phyloP scores from a whole-genome alignment of 495 filamentous ascomycete genomes.

The Trypethelium eluteriae region DNA sequence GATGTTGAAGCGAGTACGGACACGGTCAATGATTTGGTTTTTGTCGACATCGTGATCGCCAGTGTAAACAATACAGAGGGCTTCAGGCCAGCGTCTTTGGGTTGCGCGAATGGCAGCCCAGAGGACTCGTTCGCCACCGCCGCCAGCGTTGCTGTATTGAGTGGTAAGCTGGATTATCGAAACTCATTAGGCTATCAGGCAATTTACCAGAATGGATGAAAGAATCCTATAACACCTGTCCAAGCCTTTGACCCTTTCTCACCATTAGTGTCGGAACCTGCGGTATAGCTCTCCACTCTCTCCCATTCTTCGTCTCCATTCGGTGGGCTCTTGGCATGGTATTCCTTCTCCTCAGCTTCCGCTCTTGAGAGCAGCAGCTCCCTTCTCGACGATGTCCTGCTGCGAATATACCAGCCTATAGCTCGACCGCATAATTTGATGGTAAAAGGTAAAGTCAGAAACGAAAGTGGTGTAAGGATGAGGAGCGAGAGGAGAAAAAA shows the following conservation, averaged over 20 bases:
- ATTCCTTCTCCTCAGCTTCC: constrained; percentile 52
- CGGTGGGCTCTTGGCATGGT: constrained; percentile 33
- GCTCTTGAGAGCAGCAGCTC: constrained; percentile 54
- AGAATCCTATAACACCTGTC: constrained; percentile 85
- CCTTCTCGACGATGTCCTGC: constrained; percentile 56
- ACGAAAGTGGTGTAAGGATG: background rate
- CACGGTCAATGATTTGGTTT: constrained; percentile 64
- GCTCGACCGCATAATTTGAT: background rate
- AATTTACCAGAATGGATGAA: constrained; percentile 86
- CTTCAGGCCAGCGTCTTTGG: constrained; percentile 79
- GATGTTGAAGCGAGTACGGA: constrained; percentile 88
- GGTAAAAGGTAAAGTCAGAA: constrained; percentile 6
- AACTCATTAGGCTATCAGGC: background rate
- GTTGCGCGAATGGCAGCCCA: constrained; percentile 94
- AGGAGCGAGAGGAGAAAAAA: background rate
- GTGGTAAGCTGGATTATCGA: background rate
- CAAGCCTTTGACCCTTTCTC: constrained; percentile 52
- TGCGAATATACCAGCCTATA: constrained; percentile 40
- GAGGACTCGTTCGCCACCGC: constrained; percentile 90
- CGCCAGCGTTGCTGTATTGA: constrained; percentile 72
- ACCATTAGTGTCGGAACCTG: constrained; percentile 47
- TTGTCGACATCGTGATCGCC: constrained; percentile 87
- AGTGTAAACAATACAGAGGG: constrained; percentile 85
- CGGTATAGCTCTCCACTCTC: constrained; percentile 54
- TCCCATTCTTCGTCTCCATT: constrained; percentile 68